Base-by-base conservation (phyloP, 305 asterid genomes). In the Fraxinus sp. region DNA sequence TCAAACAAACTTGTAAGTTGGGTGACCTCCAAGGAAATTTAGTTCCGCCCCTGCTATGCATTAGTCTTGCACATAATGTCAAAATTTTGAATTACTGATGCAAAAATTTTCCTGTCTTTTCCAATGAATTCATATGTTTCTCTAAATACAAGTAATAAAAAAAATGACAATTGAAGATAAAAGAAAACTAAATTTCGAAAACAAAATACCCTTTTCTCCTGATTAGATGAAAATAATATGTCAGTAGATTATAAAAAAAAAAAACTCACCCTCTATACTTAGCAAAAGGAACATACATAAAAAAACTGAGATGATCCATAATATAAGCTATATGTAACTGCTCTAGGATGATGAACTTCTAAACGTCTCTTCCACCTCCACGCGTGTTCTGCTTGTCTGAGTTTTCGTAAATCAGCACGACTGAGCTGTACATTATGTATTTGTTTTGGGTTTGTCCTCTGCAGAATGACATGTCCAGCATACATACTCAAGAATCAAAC, bases 391-490 rank as follows among this genome's bases (percentile, higher is more conserved):
- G 74, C 20, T 28, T n/a, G 74, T 68, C 37, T 26, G 74, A 30
- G 30, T 68, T 68, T 8, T 28, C 74, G 37, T 20, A 59, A 59
- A 59, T 20, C 30, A 59, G 4, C 70, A 59, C 30, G 20, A 28
- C 36, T 68, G 74, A 68, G 74, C 74, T 28, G 74, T 68, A 68
- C 74, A 68, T 80, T 80, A 87, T 3, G 77, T 74, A 79, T 62
- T 85, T 35, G 62, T 78, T 9, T 62, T 79, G 20, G 86, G 87
- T 71, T 81, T 77, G 81, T 90, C 94, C 89, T 84, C 94, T 90
- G 90, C 85, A 82, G 39, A 78, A 26, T 18, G 72, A 80, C 52
- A 80, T 41, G 46, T 24, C 57, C n/a, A 35, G 30, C 39, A 3
- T 26, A 70, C 41, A 26, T 68, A 68, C 37, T 26, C 74, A 28